Percentiles rank a stretch among this genome's conserved stretches.
Conservation (phyloP, 2,329 filamentous ascomycete genomes). For the Talaromyces sp. region DNA sequence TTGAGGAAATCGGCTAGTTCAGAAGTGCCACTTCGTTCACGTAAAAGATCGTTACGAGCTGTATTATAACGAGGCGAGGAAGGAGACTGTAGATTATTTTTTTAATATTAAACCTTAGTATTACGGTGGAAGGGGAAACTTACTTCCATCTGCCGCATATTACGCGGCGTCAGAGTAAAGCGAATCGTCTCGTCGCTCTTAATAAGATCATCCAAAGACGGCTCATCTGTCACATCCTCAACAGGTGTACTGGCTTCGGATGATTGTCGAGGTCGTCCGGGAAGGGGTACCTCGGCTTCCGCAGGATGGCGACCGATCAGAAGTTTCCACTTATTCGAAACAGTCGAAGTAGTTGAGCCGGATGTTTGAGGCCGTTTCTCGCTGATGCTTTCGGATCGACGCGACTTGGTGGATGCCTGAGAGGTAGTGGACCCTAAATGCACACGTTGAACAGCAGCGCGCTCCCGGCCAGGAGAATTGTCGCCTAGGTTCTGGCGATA, state of each 20-base stretch:
- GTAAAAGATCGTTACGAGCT: conserved; percentile 17
- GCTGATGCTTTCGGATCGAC: conserved; percentile 36
- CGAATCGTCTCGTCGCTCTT: conserved; percentile 77
- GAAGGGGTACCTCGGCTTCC: conserved; percentile 19
- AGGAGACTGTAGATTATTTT: conserved; percentile 21
- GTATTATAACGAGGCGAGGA: conserved; percentile 28
- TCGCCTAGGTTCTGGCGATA: conserved; percentile 17
- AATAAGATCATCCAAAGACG: conserved; percentile 73
- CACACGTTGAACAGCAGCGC: conserved; percentile 38
- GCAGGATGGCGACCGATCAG: conserved; percentile 30
- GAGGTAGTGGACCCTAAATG: conserved; percentile 23
- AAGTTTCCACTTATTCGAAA: conserved; percentile 39
- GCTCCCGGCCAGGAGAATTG: conserved; percentile 25
- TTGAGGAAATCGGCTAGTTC: conserved; percentile 36
- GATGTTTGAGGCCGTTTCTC: conserved; percentile 36
- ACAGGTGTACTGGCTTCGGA: conserved; percentile 29
- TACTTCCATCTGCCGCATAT: conserved; percentile 71
- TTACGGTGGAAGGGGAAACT: conserved; percentile 26
- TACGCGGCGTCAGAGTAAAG: conserved; percentile 75
- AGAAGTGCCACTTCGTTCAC: conserved; percentile 22
- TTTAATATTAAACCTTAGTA: conserved; percentile 6
- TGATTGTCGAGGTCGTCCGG: conserved; percentile 28
- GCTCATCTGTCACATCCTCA: conserved; percentile 44
- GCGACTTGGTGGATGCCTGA: conserved; percentile 24
- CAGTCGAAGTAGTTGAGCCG: conserved; percentile 35